Conservation (phyloP, 2,329 filamentous ascomycete species). For the Talaromyces albobiverticillius region DNA sequence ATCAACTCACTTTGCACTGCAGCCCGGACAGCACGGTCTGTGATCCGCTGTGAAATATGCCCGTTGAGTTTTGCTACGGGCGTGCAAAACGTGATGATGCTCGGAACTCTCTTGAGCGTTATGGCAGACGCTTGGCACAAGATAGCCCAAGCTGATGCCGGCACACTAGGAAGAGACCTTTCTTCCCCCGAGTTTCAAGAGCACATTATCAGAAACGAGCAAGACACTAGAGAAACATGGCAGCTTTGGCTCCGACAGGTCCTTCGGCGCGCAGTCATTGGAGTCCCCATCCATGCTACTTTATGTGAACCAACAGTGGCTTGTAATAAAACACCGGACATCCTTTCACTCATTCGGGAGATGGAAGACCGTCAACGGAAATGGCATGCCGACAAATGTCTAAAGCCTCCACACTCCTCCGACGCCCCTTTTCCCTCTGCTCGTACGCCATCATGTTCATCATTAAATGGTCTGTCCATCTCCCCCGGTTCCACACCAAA, state of each 20-base stretch:
- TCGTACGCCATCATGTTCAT: background rate
- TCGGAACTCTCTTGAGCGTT: conserved; percentile 44
- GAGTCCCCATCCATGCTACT: conserved; percentile 25
- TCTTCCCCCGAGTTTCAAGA: conserved; percentile 31
- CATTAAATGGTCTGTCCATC: background rate
- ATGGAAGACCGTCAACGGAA: conserved; percentile 42
- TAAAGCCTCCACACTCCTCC: background rate
- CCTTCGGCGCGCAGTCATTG: conserved; percentile 34
- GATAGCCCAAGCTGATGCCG: conserved; percentile 33
- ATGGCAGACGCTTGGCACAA: conserved; percentile 44
- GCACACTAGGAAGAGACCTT: conserved; percentile 34
- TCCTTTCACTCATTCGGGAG: conserved; percentile 38
- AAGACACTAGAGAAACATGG: conserved; percentile 30
- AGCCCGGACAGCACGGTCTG: conserved; percentile 38
- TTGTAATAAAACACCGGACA: conserved; percentile 32
- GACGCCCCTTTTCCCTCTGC: background rate
- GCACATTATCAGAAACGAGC: conserved; percentile 21
- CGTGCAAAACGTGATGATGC: conserved; percentile 47
- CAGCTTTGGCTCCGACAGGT: conserved; percentile 37
- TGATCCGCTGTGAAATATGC: conserved; percentile 43
- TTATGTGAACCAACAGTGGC: conserved; percentile 17
- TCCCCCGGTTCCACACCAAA: background rate
- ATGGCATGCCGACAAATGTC: conserved; percentile 32
- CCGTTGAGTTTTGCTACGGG: conserved; percentile 40
- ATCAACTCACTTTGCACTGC: conserved; percentile 43